Evolutionary conservation across 2,329 filamentous ascomycete genomes (phyloP), one percentile per base, ranked within the genome.

Genomic region (Ophiostoma tasmaniense): DNA sequence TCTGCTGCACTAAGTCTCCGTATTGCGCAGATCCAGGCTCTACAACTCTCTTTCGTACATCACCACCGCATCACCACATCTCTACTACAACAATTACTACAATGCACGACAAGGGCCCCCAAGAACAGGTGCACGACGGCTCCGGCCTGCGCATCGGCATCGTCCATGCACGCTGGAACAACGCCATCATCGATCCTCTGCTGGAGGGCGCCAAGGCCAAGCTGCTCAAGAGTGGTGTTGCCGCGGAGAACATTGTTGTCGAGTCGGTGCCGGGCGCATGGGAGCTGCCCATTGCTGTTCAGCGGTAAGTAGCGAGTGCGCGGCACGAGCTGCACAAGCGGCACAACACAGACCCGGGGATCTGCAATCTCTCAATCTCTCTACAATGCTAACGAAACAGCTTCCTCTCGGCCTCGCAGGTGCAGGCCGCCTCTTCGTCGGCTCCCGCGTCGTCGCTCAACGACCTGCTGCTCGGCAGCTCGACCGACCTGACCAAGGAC

Each of bases 111-210:
- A 87, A 87, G 75, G 84, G 84, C 70, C 85, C 85, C n/a, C 80
- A 81, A 72, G 80, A 81, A 68, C 80, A 87, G 77, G 81, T 84
- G 74, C 83, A 87, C 79, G 83, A 89, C 77, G 90, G 91, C 78
- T 87, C 87, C 75, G 83, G 82, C 76, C 87, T 99, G 73, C 92
- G 95, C 77, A 89, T 99, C 77, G 94, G 91, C 77, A 98, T 99
- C 77, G 87, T 99, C 70, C 95, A 98, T 81, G 94, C 94, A 70
- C 89, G 95, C 75, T 99, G 95, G 95, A 99, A 99, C 82, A 85
- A 84, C 73, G 85, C 85, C 73, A 92, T 99, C 77, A 97, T 98
- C 79, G 88, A 91, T 70, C 88, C 92, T 67, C 88, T 99, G 69
- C 85, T 99, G 71, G 83, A 85, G 67, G 95, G 95, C 73, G 87